phyloP scores from a whole-genome alignment of 257 asterid species.

The Euphrasia confusa region DNA sequence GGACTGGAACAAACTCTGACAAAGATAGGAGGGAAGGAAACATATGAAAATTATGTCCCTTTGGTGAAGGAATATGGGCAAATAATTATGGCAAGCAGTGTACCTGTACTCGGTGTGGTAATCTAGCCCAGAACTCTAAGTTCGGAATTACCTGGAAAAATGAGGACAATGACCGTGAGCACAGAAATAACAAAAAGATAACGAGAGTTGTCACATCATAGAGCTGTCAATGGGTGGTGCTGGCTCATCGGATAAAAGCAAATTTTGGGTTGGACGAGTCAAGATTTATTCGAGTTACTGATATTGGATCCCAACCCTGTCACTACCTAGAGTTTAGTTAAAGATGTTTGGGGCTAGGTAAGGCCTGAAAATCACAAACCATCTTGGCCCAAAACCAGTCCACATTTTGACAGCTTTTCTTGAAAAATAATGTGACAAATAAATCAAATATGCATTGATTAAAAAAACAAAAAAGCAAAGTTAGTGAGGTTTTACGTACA shows the following conservation, averaged over 20 bases:
- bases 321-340: too few relatives aligned
- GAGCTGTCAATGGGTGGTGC: neutral
- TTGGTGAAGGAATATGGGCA: neutral
- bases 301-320: too few relatives aligned
- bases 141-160: slow-evolving; percentile 70
- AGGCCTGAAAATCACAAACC: neutral
- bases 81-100: neutral
- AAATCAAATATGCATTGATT: slow-evolving; percentile 10
- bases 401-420: neutral
- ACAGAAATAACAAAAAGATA: slow-evolving; percentile 1
- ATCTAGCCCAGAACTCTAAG: slow-evolving; percentile 88
- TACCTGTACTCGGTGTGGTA: slow-evolving; percentile 84
- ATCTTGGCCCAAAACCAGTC: too few relatives aligned
- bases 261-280: too few relatives aligned
- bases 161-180: slow-evolving; percentile 20
- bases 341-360: neutral
- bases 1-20: slow-evolving; percentile 58
- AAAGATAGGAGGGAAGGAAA: neutral
- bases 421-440: slow-evolving; percentile 4
- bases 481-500: slow-evolving; percentile 41
- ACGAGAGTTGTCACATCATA: neutral
- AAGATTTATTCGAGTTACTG: too few relatives aligned
- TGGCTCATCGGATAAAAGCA: neutral
- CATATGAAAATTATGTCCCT: slow-evolving; percentile 4
- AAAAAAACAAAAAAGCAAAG: slow-evolving; percentile 14